These are phyloP conservation scores for Hypomontagnella submonticulosa DNA, from an alignment of 495 filamentous ascomycete genomes.

Conservation along the genomic window DNA sequence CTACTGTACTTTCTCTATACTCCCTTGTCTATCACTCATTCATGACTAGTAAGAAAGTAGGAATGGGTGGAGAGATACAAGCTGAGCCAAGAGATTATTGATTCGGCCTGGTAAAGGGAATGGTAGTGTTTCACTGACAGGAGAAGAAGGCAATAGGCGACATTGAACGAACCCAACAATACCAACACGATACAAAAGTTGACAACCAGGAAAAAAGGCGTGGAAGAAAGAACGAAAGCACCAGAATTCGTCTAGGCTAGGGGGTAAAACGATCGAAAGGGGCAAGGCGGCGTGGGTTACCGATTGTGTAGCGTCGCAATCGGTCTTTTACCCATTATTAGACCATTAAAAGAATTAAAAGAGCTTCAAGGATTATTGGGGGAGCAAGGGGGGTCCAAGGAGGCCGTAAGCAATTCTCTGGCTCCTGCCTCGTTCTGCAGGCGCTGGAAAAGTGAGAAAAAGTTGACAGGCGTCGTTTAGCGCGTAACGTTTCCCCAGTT, in stretches of 20 bases:
- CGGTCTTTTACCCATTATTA: conserved; percentile 45
- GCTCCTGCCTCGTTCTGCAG: conserved; percentile 22
- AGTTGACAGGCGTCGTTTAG: conserved; percentile 32
- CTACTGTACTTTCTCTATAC: conserved; percentile 15
- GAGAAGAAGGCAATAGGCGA: conserved; percentile 32
- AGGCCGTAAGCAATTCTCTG: conserved; percentile 16
- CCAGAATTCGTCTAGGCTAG: conserved; percentile 30
- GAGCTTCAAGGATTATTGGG: conserved; percentile 10
- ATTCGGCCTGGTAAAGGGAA: conserved; percentile 28
- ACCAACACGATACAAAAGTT: conserved; percentile 6
- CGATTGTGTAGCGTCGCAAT: conserved; percentile 36
- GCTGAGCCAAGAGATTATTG: conserved; percentile 40
- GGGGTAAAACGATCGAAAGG: conserved; percentile 38
- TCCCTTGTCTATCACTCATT: conserved; percentile 39
- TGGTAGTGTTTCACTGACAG: conserved; percentile 42
- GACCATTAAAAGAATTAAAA: conserved; percentile 16
- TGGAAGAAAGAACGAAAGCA: conserved; percentile 34
- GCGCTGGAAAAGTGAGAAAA: conserved; percentile 34
- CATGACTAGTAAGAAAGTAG: conserved; percentile 38
- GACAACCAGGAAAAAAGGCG: conserved; percentile 28
- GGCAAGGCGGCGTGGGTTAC: conserved; percentile 39
- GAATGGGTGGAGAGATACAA: conserved; percentile 38
- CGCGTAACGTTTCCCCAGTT: conserved; percentile 28
- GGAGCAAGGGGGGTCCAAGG: background rate
- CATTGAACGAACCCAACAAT: conserved; percentile 23